A percentile compares a stretch with the other conserved stretches of the same genome.
These are phyloP conservation scores for Ascochyta rabiei DNA, from an alignment of 2,329 filamentous ascomycete species.

Conservation along the genomic window DNA sequence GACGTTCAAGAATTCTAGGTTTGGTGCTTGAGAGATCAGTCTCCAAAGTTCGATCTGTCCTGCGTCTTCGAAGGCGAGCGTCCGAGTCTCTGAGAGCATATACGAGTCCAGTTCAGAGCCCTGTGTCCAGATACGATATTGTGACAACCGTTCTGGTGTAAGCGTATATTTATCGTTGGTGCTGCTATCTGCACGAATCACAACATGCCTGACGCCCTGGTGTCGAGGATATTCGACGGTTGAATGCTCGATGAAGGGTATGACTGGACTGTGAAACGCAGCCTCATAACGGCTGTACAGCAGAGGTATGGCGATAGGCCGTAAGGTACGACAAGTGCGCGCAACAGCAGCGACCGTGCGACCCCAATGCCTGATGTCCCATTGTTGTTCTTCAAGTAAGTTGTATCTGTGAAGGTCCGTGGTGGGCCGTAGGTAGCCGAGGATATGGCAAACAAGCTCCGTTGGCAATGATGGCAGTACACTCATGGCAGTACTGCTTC, in stretches of 20 bases:
- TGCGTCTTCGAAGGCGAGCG: background rate
- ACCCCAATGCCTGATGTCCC: slow-evolving; percentile 1
- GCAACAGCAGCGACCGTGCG: background rate
- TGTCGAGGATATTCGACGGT: background rate
- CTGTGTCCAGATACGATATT: background rate
- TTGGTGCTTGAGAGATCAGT: background rate
- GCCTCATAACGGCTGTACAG: slow-evolving; percentile 1
- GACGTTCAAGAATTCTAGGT: background rate
- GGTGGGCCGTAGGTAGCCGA: background rate
- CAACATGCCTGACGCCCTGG: background rate
- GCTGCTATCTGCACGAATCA: background rate
- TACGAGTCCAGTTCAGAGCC: background rate
- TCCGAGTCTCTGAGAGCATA: background rate
- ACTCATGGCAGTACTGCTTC: no score
- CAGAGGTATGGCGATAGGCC: background rate
- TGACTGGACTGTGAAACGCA: background rate
- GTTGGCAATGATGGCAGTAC: background rate
- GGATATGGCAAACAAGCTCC: background rate
- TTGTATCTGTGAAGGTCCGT: background rate
- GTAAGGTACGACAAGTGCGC: background rate
- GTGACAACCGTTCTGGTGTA: background rate
- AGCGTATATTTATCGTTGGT: background rate
- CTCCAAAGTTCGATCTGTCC: background rate
- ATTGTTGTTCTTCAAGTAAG: background rate
- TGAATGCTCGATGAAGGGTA: background rate